These are phyloP conservation scores for Sugiyamaella neomexicana DNA, from an alignment of 1,139 yeast genomes.

Conservation along the genomic window DNA sequence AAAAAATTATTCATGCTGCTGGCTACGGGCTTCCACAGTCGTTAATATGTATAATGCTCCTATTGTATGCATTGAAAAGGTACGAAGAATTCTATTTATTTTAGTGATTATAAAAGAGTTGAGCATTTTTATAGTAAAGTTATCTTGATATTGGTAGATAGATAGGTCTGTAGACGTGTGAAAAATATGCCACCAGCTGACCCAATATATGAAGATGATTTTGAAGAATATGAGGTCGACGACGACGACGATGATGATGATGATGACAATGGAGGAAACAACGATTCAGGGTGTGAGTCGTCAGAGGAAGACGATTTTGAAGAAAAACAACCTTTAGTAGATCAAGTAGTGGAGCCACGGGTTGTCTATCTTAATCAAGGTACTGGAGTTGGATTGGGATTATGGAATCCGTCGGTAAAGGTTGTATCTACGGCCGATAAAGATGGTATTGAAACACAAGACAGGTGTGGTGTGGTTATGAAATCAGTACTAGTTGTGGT, in stretches of 20 bases:
- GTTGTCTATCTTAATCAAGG: slow-evolving; percentile 1
- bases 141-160: too few relatives aligned
- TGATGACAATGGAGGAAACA: too few relatives aligned
- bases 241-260: not conserved
- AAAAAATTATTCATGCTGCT: not conserved
- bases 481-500: not conserved
- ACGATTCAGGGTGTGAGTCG: not conserved
- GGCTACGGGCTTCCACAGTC: not conserved
- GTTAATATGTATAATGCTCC: not conserved
- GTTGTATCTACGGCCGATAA: not conserved
- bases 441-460: not conserved
- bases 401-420: slow-evolving; percentile 6
- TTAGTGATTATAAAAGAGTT: not conserved
- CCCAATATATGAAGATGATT: not conserved
- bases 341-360: not conserved
- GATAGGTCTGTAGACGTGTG: too few relatives aligned
- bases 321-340: not conserved
- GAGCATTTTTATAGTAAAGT: not conserved
- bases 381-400: slow-evolving; percentile 10
- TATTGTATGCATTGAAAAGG: not conserved
- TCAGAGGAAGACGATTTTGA: not conserved
- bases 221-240: not conserved
- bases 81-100: not conserved
- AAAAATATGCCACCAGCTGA: not conserved
- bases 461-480: not conserved